phyloP scores from a whole-genome alignment of 495 filamentous ascomycete genomes.

The Beverwykella pulmonaria region DNA sequence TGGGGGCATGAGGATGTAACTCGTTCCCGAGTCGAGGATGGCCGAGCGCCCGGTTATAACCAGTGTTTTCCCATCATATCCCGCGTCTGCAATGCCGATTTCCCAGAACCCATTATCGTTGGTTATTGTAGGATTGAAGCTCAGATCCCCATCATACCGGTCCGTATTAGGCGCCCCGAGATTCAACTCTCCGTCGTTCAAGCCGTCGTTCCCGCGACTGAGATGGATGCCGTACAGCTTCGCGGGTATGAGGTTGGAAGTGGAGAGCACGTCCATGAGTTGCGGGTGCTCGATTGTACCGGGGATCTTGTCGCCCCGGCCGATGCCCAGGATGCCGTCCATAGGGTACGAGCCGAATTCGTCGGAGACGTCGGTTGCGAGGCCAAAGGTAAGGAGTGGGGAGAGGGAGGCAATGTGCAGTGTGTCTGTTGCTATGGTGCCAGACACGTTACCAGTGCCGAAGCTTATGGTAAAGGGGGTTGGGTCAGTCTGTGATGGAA shows the following conservation, averaged over 20 bases:
- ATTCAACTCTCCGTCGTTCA: slow-evolving; percentile 72
- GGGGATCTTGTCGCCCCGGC: slow-evolving; percentile 50
- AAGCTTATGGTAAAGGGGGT: slow-evolving; percentile 65
- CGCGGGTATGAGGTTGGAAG: slow-evolving; percentile 58
- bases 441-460: slow-evolving; percentile 70
- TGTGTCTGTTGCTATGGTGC: slow-evolving; percentile 63
- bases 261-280: slow-evolving; percentile 64
- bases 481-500: slow-evolving; percentile 42
- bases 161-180: slow-evolving; percentile 70
- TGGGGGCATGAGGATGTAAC: slow-evolving; percentile 68
- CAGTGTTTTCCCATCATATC: slow-evolving; percentile 58
- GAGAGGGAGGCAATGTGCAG: slow-evolving; percentile 66
- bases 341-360: slow-evolving; percentile 77
- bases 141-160: slow-evolving; percentile 66
- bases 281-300: slow-evolving; percentile 55
- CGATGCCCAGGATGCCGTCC: slow-evolving; percentile 85
- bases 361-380: slow-evolving; percentile 64
- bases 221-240: slow-evolving; percentile 73
- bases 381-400: slow-evolving; percentile 65
- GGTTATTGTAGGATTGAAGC: slow-evolving; percentile 57
- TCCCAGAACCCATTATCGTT: slow-evolving; percentile 59
- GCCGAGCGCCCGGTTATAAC: slow-evolving; percentile 57
- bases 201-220: slow-evolving; percentile 62
- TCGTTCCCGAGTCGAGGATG: slow-evolving; percentile 82
- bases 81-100: slow-evolving; percentile 65